These are phyloP conservation scores for Mychonastes homosphaera DNA, from an alignment of 139 green algal genomes.

Conservation along the genomic window DNA sequence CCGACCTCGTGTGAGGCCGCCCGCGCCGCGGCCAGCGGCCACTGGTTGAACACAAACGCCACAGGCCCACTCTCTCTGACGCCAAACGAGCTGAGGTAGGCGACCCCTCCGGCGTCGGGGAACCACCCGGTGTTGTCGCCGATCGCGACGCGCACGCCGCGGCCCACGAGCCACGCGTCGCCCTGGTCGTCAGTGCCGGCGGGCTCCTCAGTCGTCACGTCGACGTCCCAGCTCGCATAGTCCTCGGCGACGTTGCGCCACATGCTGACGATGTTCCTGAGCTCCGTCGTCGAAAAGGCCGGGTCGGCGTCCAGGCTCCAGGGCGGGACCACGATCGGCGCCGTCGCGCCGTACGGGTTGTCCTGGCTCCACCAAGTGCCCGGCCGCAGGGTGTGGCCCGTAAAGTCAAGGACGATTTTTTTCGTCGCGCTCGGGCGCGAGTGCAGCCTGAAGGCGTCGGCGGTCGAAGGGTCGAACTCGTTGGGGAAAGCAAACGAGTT, in stretches of 20 bases:
- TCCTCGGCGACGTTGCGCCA: not conserved
- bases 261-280: not conserved
- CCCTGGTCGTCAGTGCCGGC: too few relatives aligned
- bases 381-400: not conserved
- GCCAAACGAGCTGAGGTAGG: too few relatives aligned
- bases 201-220: conserved; percentile 6
- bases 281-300: not conserved
- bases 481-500: too few relatives aligned
- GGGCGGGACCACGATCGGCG: not conserved
- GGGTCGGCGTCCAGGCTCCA: not conserved
- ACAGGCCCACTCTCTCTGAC: too few relatives aligned
- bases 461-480: too few relatives aligned
- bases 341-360: not conserved
- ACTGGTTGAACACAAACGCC: too few relatives aligned
- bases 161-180: not conserved
- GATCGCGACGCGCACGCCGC: not conserved
- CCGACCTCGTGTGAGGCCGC: too few relatives aligned
- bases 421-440: not conserved
- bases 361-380: not conserved
- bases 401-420: not conserved
- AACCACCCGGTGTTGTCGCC: too few relatives aligned
- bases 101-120: too few relatives aligned
- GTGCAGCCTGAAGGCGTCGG: conserved; percentile 4
- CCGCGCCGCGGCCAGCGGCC: too few relatives aligned
- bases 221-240: not conserved